Percentiles rank a stretch among this genome's conserved stretches.
phyloP scores from a whole-genome alignment of 1,284 basidiomycete species.

The Amylostereum areolatum region DNA sequence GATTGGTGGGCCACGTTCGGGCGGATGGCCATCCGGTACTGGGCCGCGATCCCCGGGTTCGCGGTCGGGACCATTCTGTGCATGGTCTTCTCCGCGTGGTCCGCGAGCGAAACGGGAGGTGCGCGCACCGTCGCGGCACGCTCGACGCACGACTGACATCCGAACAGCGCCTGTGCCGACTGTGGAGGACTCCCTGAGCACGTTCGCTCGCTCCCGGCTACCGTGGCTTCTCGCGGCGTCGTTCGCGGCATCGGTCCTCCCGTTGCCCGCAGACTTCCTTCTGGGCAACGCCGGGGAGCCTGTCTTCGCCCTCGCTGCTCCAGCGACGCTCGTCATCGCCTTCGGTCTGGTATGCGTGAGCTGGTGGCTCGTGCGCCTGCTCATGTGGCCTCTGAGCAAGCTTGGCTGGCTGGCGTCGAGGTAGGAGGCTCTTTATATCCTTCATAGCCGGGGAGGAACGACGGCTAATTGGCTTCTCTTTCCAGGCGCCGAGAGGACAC shows the following conservation, averaged over 20 bases:
- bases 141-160: slow-evolving; percentile 4
- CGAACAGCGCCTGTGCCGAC: slow-evolving; percentile 36
- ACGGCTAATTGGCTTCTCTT: background rate
- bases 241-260: slow-evolving; percentile 45
- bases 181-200: slow-evolving; percentile 38
- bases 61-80: slow-evolving; percentile 56
- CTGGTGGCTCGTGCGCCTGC: slow-evolving; percentile 44
- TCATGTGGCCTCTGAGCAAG: slow-evolving; percentile 39
- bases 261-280: slow-evolving; percentile 46
- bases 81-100: slow-evolving; percentile 48
- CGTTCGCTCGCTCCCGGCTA: slow-evolving; percentile 35
- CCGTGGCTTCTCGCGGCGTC: slow-evolving; percentile 37
- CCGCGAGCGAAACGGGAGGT: slow-evolving; percentile 27
- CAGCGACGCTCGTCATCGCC: slow-evolving; percentile 47
- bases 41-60: slow-evolving; percentile 66
- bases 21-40: slow-evolving; percentile 66
- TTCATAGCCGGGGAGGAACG: background rate
- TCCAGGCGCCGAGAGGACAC: slow-evolving; percentile 3
- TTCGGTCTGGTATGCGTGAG: slow-evolving; percentile 55
- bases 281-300: slow-evolving; percentile 53
- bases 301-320: slow-evolving; percentile 45
- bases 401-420: slow-evolving; percentile 19
- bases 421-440: background rate
- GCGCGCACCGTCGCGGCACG: slow-evolving; percentile 12
- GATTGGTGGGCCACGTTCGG: slow-evolving; percentile 70